phyloP scores from a whole-genome alignment of 768 basidiomycete species.

The Erythrobasidium yunnanense region DNA sequence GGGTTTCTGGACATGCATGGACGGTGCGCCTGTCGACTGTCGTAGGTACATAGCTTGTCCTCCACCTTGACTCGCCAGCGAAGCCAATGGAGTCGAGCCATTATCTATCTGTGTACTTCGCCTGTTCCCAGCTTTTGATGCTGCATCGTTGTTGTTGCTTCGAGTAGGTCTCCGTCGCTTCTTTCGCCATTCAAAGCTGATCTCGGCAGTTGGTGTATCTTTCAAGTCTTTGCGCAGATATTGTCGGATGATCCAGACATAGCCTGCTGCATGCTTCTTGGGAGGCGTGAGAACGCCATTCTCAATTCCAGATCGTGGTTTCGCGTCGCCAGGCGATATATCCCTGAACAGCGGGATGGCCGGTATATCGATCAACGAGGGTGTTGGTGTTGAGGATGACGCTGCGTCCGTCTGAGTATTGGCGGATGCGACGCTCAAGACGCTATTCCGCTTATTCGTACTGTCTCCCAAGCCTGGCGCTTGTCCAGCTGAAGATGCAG shows the following conservation, averaged over 20 bases:
- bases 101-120: background rate
- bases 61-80: background rate
- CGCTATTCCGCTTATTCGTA: background rate
- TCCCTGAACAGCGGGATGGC: conserved; percentile 7
- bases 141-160: too few species aligned
- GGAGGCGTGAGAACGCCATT: background rate
- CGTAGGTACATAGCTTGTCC: background rate
- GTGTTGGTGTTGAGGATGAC: background rate
- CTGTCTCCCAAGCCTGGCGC: background rate
- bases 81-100: background rate
- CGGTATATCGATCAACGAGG: background rate
- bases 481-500: background rate
- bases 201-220: background rate
- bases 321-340: too few species aligned
- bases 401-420: background rate
- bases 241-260: conserved; percentile 22
- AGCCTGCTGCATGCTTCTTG: conserved; percentile 13
- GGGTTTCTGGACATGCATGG: background rate
- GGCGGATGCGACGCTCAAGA: background rate
- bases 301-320: too few species aligned
- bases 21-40: background rate
- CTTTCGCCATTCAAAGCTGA: conserved; percentile 27
- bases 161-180: background rate
- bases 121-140: background rate
- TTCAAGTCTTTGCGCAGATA: conserved; percentile 24